Evolutionary conservation across 2,329 filamentous ascomycete genomes (phyloP), one percentile per base, ranked within the genome.

Genomic region (Cryphonectria japonica): DNA sequence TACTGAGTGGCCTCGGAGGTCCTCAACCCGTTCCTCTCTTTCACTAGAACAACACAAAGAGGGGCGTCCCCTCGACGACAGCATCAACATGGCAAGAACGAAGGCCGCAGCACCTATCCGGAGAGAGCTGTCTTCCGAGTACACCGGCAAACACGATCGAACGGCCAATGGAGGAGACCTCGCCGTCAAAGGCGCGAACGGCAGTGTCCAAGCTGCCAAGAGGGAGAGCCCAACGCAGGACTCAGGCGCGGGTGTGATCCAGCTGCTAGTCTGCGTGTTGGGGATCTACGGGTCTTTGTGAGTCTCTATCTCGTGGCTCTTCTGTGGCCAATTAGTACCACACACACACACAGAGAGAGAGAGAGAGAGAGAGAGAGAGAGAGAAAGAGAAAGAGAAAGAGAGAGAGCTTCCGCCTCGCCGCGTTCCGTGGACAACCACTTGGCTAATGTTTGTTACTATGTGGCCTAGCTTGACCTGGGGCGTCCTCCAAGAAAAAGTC

Each of bases 201-300:
- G 73, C 37, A 46, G 70, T 29, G 68, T 75, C 43, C 50, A 75
- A 71, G 73, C 75, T 50, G 73, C 76, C 32, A 64, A 41, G 61
- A 46, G 43, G 8, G 34, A 60, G 13, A 65, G n/a, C 63, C 14
- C 57, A 63, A 59, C 66, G 14, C 46, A 71, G 11, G 69, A 68
- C 29, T 57, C 71, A 39, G 59, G 41, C 39, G 86, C 91, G 11
- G 92, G 93, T 5, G 79, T 93, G 41, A 78, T 92, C 77, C 92
- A 97, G 81, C 88, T 98, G 69, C 82, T 95, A 65, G 88, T 97
- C 73, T 95, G 95, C 75, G 94, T 98, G n/a, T 91, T 90, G 8
- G 96, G 96, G 72, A 99, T 99, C 76, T 99, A 99, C 81, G 94
- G 92, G 50, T 97, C 95, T 50, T 99, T 99, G 95, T 98, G 88